A percentile compares a stretch with the other conserved stretches of the same genome.
Evolutionary conservation across 208 protist genomes (phyloP).

Genomic region (Crithidia sp.): DNA sequence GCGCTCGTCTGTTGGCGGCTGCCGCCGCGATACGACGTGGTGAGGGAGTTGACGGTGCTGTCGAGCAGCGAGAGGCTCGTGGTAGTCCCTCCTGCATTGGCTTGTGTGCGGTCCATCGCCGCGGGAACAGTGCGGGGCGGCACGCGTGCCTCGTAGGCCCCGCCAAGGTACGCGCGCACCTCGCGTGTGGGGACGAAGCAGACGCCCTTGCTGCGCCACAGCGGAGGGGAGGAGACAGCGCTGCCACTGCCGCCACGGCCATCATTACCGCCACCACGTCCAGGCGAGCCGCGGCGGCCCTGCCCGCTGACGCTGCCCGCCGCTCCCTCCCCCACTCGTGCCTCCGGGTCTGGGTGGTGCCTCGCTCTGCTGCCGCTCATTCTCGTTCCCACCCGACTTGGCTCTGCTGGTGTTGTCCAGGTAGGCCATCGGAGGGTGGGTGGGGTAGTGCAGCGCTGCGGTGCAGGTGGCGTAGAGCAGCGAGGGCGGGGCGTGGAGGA

Average conservation of each 20-base stretch:
- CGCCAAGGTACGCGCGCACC: constrained; percentile 30
- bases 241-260: background rate
- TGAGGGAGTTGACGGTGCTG: constrained; percentile 7
- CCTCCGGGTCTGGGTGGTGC: constrained; percentile 16
- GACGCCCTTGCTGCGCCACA: constrained; percentile 31
- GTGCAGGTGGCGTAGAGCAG: constrained; percentile 72
- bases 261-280: background rate
- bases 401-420: constrained; percentile 18
- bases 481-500: constrained; percentile 69
- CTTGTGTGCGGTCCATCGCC: constrained; percentile 1
- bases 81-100: background rate
- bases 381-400: background rate
- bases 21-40: constrained; percentile 6
- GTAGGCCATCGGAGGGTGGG: constrained; percentile 70
- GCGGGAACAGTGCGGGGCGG: constrained; percentile 10
- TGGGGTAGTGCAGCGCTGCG: constrained; percentile 55
- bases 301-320: background rate
- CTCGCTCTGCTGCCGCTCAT: constrained; percentile 27
- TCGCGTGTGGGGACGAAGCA: constrained; percentile 20
- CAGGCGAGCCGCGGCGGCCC: background rate
- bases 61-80: constrained; percentile 7
- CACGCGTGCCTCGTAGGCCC: constrained; percentile 18
- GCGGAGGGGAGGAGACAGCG: background rate
- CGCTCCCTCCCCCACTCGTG: background rate
- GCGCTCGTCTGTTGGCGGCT: background rate